Evolutionary conservation across 202 grass and related monocot species (phyloP), one percentile per base, ranked within the genome.

Genomic region (Cymbopogon flexuosus): DNA sequence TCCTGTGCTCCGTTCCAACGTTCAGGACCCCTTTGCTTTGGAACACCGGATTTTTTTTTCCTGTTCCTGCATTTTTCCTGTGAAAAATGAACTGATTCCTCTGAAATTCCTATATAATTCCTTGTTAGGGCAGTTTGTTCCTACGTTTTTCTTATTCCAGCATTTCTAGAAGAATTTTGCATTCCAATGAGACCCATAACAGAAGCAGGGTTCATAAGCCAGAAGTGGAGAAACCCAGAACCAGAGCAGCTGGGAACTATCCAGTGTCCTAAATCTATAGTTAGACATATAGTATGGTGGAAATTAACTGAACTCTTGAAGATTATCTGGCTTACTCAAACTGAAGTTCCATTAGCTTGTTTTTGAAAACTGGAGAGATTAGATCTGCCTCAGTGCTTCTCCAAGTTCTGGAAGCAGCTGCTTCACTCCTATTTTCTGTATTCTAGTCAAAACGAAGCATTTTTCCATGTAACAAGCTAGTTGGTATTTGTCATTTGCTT

Each of bases 231-330:
- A 56, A 19, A 3, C 57, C 57, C 3, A 60, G 21, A 60, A 39
- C 56, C 52, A 56, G 18, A 46, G 33, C n/a, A 60, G 1, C 29
- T 15, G 18, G 14, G 5, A 59, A 75, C 16, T 31, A 57, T 51
- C 43, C 12, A 3, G 15, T 60, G 49, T 27, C 40, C 16, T 66
- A 31, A 71, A 62, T 77, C 19, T 70, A 31, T 46, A 70, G 6
- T 78, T 42, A 37, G 22, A 33, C 2, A 27, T 40, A 52, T 65
- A 43, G 19, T 65, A 42, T 49, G 29, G 21, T 71, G 65, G 31
- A 36, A 80, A 72, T 82, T 22, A 52, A 87, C 29, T 56, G 24
- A 3, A 65, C 51, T 46, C 24, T 37, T 77, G 23, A 65, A 18
- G 13, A 77, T 65, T 51, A 78, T 15, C 82, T 2, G 10, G 18